Base-by-base conservation (phyloP, 2,329 filamentous ascomycete genomes). In the Emericellopsis atlantica region DNA sequence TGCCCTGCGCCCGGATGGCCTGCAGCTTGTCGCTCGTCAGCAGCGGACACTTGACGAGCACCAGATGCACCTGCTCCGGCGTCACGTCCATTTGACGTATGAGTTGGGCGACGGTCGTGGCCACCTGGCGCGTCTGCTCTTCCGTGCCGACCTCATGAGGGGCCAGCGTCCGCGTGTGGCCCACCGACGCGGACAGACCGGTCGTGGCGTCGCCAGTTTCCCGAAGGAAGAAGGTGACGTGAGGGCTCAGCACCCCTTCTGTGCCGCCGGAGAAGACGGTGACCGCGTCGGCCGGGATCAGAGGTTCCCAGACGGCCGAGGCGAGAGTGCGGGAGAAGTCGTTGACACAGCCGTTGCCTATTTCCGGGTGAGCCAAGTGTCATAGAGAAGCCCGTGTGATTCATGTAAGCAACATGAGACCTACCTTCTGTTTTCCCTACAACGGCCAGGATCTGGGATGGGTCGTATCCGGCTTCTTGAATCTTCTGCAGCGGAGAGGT, bases 261-360 rank as follows among this genome's bases (percentile, higher is more conserved):
- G 41, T 43, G 26, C 41, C 41, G 32, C 41, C 41, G 23, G 41
- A 43, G 37, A 43, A 43, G 11, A 43, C 39, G 11, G 41, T 43
- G 23, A 43, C 41, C 10, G 41, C 41, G 10, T 43, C 41, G 12
- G 41, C 33, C 11, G 41, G 41, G 14, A 43, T 43, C 18, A 32
- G 41, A 6, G 37, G 24, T 22, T 43, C 41, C 41, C 41, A 43
- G 4, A 43, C 41, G 14, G 41, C 24, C 4, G 41, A 40, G 14
- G 41, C 41, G 23, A 43, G 38, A 14, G 41, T 40, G 9, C 41
- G 41, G 8, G 41, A 43, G 37, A 43, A 43, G 32, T 43, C 41
- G 23, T 43, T 43, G 4, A 43, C 41, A 23, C 41, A 43, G 21
- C 41, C 41, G 23, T 43, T 43, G 38, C 41, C 41, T 43, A 24